Evolutionary conservation across 805 yeast genomes (phyloP), one percentile per base, ranked within the genome.

Genomic region (Wickerhamiella bombiphila): DNA sequence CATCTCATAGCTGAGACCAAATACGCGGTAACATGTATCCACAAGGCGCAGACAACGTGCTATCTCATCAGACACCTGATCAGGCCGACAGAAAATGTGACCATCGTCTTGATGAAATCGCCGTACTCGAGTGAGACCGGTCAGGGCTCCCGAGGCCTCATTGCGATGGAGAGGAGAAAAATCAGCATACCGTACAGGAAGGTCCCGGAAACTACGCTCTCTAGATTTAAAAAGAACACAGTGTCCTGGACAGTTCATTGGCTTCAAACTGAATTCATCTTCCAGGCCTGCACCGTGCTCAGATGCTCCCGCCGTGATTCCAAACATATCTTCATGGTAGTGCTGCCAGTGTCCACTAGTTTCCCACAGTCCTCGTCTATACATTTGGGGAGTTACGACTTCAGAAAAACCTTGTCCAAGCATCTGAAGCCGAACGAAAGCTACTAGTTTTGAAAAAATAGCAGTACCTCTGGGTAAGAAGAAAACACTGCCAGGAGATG

Each of bases 101-200:
- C 96, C 97, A 56, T 91, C 98, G 57, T 91, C 98, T 60, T 91
- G 98, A 58, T 91, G 98, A 60, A 91, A 91, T 45, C 94, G 66
- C 41, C 98, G 70, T 3, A 91, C 95, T 40, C 98, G 66, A 0
- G 97, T 91, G 26, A 91, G 63, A 0, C 98, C 98, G 5, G 88
- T 70, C 16, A 91, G 66, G 1, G 97, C 93, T 2, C 98, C 98
- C 40, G 93, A 77, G 20, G 93, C 77, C 58, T 91, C 98, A 53
- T 91, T 91, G 52, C 98, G 68, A 57, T 91, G 98, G 42, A 91
- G 62, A 2, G 94, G 82, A 18, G 93, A 78, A 60, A 88, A 88
- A 57, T 91, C 98, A 17, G 93, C 75, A 46, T 70, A 69, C 46
- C 96, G 61, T 30, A 88, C 61, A 0, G 98, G 98, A 37, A 91